Conservation (phyloP, 177 flowering plant species). For the Tripterygium wilfordii region DNA sequence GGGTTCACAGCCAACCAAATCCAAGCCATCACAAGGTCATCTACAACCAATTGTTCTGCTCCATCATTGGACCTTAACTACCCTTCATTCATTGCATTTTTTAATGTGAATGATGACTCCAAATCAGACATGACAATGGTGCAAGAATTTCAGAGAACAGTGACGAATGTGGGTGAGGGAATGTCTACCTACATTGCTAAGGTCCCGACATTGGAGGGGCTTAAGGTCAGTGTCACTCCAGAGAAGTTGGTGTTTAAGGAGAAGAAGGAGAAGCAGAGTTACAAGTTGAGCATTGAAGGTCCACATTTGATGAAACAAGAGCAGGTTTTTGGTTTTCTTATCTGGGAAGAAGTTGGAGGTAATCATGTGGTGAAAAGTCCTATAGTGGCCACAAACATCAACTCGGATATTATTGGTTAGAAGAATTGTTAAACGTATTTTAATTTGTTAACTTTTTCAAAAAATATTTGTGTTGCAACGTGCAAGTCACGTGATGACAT, state of each 20-base stretch:
- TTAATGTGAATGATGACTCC: slow-evolving; percentile 20
- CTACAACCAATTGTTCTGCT: slow-evolving; percentile 22
- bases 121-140: neutral
- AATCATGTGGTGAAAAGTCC: slow-evolving; percentile 50
- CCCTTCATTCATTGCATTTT: slow-evolving; percentile 57
- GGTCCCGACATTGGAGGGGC: slow-evolving; percentile 24
- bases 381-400: slow-evolving; percentile 38
- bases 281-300: slow-evolving; percentile 29
- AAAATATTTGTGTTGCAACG: no score
- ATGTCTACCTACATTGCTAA: slow-evolving; percentile 27
- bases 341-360: slow-evolving; percentile 37
- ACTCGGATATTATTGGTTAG: no score
- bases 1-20: slow-evolving; percentile 39
- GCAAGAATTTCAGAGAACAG: slow-evolving; percentile 34
- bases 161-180: slow-evolving; percentile 49
- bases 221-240: slow-evolving; percentile 38
- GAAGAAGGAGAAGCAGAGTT: slow-evolving; percentile 39
- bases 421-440: no score
- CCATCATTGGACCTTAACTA: slow-evolving; percentile 54
- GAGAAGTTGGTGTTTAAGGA: slow-evolving; percentile 27
- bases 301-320: slow-evolving; percentile 9
- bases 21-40: slow-evolving; percentile 32
- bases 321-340: slow-evolving; percentile 34
- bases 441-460: no score
- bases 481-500: no score